These are phyloP conservation scores for Claviceps digitariae DNA, from an alignment of 2,329 filamentous ascomycete genomes.

Conservation along the genomic window DNA sequence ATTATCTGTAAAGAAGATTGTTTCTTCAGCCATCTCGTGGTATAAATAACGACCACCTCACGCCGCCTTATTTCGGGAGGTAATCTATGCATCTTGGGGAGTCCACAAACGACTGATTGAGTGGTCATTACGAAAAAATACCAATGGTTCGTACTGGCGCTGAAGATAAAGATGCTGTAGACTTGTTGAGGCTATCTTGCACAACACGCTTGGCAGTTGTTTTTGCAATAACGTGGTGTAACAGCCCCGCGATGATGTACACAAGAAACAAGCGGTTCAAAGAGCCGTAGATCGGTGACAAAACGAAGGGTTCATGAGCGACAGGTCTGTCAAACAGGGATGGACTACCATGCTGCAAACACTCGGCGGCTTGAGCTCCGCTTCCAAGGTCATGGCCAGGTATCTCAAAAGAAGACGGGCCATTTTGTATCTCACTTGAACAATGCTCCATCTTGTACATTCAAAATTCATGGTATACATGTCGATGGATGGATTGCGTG, in stretches of 20 bases:
- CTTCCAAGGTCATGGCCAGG: no score
- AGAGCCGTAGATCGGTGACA: neutral
- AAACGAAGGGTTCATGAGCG: neutral
- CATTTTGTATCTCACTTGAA: neutral
- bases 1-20: slow-evolving; percentile 2
- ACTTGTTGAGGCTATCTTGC: neutral
- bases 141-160: neutral
- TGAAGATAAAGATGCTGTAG: neutral
- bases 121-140: neutral
- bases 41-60: neutral
- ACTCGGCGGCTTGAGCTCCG: neutral
- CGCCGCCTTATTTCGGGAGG: neutral
- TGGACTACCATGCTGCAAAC: neutral
- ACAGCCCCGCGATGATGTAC: neutral
- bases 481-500: neutral
- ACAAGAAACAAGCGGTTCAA: neutral
- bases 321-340: no score
- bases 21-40: no score
- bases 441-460: neutral
- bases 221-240: neutral
- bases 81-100: neutral
- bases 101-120: neutral
- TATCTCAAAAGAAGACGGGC: neutral
- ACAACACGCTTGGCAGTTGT: neutral
- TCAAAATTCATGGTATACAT: neutral